phyloP scores from a whole-genome alignment of 2,329 filamentous ascomycete species.

The Chaetothyriales sp. region DNA sequence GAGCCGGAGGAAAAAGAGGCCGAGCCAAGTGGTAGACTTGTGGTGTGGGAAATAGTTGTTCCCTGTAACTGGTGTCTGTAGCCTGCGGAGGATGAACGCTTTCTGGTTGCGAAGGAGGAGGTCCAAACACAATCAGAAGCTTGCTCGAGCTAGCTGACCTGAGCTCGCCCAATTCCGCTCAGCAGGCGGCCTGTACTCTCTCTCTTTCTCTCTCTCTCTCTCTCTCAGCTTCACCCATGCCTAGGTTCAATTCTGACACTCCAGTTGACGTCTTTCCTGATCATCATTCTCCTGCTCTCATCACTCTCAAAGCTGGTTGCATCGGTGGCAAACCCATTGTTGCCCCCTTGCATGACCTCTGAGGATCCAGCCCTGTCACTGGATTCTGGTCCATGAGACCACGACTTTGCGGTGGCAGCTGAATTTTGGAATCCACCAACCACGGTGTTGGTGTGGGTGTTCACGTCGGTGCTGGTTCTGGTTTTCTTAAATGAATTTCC shows the following conservation, averaged over 20 bases:
- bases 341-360: background rate
- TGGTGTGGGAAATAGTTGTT: too few relatives aligned
- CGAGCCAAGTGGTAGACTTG: background rate
- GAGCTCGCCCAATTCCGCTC: too few relatives aligned
- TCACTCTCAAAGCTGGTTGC: constrained; percentile 7
- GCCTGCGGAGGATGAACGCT: background rate
- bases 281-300: constrained; percentile 8
- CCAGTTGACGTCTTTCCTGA: constrained; percentile 6
- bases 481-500: background rate
- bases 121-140: background rate
- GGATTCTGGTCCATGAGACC: background rate
- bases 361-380: background rate
- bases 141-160: too few relatives aligned
- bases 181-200: too few relatives aligned
- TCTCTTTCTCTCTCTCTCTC: too few relatives aligned
- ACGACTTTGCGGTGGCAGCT: background rate
- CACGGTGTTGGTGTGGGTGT: background rate
- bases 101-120: background rate
- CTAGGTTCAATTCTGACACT: background rate
- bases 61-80: too few relatives aligned
- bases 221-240: background rate
- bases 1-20: too few relatives aligned
- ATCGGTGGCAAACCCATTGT: background rate
- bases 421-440: background rate
- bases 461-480: background rate